Evolutionary conservation across 371 early-diverging fungal species (phyloP), one percentile per base, ranked within the genome.

Genomic region (Syncephalastrum contaminatum): DNA sequence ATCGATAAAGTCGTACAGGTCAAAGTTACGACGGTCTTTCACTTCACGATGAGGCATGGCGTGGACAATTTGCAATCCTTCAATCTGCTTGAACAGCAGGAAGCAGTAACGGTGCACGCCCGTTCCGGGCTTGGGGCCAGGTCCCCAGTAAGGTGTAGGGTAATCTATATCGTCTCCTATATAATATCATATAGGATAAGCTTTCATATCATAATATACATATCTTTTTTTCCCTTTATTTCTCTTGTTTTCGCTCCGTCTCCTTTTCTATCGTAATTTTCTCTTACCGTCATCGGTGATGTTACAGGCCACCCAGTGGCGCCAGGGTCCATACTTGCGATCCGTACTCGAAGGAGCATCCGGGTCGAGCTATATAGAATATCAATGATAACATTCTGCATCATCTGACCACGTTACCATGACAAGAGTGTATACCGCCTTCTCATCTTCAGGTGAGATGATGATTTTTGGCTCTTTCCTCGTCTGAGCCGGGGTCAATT

Each of bases 261-360:
- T 5, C 7, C 25, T 25, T 16, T 20, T 43, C 40, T 42, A 20
- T 43, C 24, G 25, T 30, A 16, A 1, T 24, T 44, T n/a, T 47
- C 22, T 42, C 48, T 12, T 16, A 44, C 20, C 18, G 16, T 58
- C 68, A 68, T 77, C 72, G 41, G 84, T 62, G 15, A 86, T 75
- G 54, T 88, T 85, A 16, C 70, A 66, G 22, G 77, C 65, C 7
- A 85, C 64, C 87, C 87, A 88, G 54, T 88, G 88, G 36, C 88
- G 80, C 63, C 73, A 86, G 36, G 85, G 81, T 8, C 81, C 73
- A 47, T 58, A 67, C 19, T 63, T 73, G 25, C 79, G 86, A 45
- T 85, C 66, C 0, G 62, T 63, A 25, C 78, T 75, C 25, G 75
- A 70, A 13, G 88, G 88, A 16, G 86, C 88, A 72, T 88, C 88